A percentile compares a stretch with the other conserved stretches of the same genome.
Conservation (phyloP, 2,329 filamentous ascomycete species). For the Corynespora cassiicola region DNA sequence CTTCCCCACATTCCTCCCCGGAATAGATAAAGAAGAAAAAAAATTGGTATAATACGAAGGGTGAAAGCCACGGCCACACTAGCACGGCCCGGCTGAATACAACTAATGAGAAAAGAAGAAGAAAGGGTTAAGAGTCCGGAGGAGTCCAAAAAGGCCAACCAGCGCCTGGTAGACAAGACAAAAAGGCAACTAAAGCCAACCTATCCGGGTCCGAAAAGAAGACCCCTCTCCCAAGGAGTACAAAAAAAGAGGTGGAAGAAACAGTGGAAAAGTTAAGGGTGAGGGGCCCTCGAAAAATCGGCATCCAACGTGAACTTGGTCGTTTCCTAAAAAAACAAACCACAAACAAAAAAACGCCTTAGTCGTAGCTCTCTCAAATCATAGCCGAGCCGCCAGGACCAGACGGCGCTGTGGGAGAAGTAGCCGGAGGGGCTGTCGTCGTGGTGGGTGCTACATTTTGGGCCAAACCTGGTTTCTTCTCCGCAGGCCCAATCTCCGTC, state of each 20-base stretch:
- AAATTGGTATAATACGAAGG: slow-evolving; percentile 19
- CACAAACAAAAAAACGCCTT: slow-evolving; percentile 10
- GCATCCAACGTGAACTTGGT: too few relatives aligned
- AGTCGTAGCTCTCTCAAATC: slow-evolving; percentile 16
- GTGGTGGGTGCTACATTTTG: slow-evolving; percentile 3
- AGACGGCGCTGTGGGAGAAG: slow-evolving; percentile 10
- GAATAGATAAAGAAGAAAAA: slow-evolving; percentile 2
- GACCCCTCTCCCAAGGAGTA: too few relatives aligned
- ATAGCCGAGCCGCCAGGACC: slow-evolving; percentile 24
- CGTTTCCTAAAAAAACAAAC: slow-evolving; percentile 1
- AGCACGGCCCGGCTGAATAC: not conserved
- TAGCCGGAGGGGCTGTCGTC: slow-evolving; percentile 7
- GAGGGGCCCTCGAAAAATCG: too few relatives aligned
- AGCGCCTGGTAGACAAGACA: slow-evolving; percentile 11
- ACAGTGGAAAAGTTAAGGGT: too few relatives aligned
- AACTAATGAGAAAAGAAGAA: not conserved
- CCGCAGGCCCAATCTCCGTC: too few relatives aligned
- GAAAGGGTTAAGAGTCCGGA: slow-evolving; percentile 1
- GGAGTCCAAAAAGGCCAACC: slow-evolving; percentile 5
- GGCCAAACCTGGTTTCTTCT: slow-evolving; percentile 3
- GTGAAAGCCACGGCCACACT: not conserved
- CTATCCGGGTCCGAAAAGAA: too few relatives aligned
- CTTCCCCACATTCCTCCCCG: not conserved
- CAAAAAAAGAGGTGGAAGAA: not conserved
- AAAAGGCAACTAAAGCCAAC: slow-evolving; percentile 4